A percentile compares a stretch with the other conserved stretches of the same genome.
Conservation (phyloP, 2,329 filamentous ascomycete genomes). For the Ceratocystis albifundus region DNA sequence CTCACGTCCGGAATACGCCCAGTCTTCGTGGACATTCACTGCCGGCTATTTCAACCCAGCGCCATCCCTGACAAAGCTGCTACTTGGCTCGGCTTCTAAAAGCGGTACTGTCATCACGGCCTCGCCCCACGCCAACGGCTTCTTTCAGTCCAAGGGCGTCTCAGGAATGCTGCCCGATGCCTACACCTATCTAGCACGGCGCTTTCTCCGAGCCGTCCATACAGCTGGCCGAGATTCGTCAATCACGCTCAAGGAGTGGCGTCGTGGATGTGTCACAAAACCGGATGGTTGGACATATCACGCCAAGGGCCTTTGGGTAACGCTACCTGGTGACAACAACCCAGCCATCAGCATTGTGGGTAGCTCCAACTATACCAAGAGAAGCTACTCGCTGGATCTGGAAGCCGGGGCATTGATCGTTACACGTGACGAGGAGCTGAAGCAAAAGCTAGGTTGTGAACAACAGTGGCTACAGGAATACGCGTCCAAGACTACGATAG, state of each 20-base stretch:
- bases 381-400: conserved; percentile 83
- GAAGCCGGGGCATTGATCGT: conserved; percentile 82
- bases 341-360: conserved; percentile 76
- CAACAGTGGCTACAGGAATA: conserved; percentile 68
- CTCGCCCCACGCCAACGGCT: conserved; percentile 87
- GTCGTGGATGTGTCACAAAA: conserved; percentile 65
- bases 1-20: conserved; percentile 48
- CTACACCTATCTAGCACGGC: conserved; percentile 76
- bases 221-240: conserved; percentile 38
- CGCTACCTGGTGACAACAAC: conserved; percentile 50
- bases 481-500: conserved; percentile 54
- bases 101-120: conserved; percentile 81
- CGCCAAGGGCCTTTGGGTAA: conserved; percentile 90
- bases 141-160: conserved; percentile 77
- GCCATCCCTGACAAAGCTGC: conserved; percentile 63
- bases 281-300: conserved; percentile 93
- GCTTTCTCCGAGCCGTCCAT: conserved; percentile 57
- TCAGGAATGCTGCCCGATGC: conserved; percentile 84
- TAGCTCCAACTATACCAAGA: conserved; percentile 89
- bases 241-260: conserved; percentile 79
- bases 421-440: conserved; percentile 62
- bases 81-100: conserved; percentile 59
- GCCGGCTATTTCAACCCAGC: conserved; percentile 98
- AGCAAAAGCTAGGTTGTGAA: conserved; percentile 63
- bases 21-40: conserved; percentile 86